These are phyloP conservation scores for Artemisia argyi DNA, from an alignment of 129 eudicot genomes.

Conservation along the genomic window DNA sequence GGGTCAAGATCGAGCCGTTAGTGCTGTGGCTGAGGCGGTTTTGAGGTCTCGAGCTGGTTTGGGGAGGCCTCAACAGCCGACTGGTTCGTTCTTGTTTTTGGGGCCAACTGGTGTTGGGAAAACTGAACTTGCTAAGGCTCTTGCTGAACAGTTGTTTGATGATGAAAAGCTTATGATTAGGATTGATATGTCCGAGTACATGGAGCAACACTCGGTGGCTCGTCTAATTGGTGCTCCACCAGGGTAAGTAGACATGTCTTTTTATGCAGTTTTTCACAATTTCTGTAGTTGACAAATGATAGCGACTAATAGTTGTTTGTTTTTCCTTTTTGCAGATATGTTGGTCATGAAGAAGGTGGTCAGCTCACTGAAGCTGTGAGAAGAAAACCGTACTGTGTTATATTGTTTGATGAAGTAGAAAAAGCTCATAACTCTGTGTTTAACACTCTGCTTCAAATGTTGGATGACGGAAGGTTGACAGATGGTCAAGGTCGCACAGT, in stretches of 20 bases:
- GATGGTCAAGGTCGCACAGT: conserved; percentile 98
- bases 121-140: conserved; percentile 96
- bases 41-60: conserved; percentile 89
- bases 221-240: conserved; percentile 99
- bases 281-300: not conserved
- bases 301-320: not conserved
- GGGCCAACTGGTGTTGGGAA: conserved; percentile 99
- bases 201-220: conserved; percentile 98
- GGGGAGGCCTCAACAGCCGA: conserved; percentile 94
- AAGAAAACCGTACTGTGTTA: conserved; percentile 80
- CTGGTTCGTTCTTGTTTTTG: conserved; percentile 91
- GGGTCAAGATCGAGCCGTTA: conserved; percentile 86
- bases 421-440: conserved; percentile 81
- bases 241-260: conserved; percentile 40
- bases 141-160: conserved; percentile 91
- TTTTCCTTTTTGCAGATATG: conserved; percentile 43
- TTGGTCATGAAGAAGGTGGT: conserved; percentile 98
- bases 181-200: conserved; percentile 94
- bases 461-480: conserved; percentile 93
- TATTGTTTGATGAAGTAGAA: conserved; percentile 87
- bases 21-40: conserved; percentile 94
- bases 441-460: conserved; percentile 83
- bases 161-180: conserved; percentile 82
- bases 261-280: too few species aligned
- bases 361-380: conserved; percentile 95